Conservation (phyloP, 108 stramenopile species). For the Skeletonema menzelii region DNA sequence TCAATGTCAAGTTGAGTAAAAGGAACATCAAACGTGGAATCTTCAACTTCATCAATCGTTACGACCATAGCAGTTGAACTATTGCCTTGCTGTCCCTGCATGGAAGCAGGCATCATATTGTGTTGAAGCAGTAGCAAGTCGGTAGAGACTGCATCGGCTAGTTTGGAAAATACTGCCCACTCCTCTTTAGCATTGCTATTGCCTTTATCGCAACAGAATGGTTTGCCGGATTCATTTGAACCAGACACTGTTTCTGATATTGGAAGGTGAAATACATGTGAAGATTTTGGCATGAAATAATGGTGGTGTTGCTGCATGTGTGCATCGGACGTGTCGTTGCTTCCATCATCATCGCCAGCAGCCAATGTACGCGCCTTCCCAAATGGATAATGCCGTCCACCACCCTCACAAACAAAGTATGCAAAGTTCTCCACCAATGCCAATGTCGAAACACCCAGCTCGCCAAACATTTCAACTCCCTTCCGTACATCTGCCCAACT, state of each 20-base stretch:
- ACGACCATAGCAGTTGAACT: conserved; percentile 16
- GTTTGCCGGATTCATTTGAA: conserved; percentile 69
- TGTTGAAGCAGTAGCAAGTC: conserved; percentile 72
- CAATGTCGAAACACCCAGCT: conserved; percentile 89
- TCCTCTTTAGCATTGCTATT: conserved; percentile 43
- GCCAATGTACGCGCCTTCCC: conserved; percentile 49
- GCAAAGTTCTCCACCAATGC: conserved; percentile 99
- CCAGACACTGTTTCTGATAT: conserved; percentile 67
- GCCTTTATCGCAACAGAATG: conserved; percentile 57
- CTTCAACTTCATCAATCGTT: conserved; percentile 40
- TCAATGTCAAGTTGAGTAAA: conserved; percentile 61
- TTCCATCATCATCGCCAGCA: background rate
- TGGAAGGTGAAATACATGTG: conserved; percentile 73
- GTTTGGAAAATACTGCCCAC: conserved; percentile 51
- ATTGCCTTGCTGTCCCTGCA: conserved; percentile 2
- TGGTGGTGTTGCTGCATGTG: background rate
- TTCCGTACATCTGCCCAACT: conserved; percentile 94
- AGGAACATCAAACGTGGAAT: conserved; percentile 60
- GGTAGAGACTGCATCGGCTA: conserved; percentile 68
- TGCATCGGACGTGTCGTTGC: background rate
- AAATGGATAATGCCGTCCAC: conserved; percentile 84
- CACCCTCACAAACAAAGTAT: conserved; percentile 87
- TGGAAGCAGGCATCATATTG: conserved; percentile 26
- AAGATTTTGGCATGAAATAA: conserved; percentile 29
- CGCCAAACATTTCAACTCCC: conserved; percentile 96